phyloP scores from a whole-genome alignment of 1,284 basidiomycete genomes.

The Rhodotorula sp. region DNA sequence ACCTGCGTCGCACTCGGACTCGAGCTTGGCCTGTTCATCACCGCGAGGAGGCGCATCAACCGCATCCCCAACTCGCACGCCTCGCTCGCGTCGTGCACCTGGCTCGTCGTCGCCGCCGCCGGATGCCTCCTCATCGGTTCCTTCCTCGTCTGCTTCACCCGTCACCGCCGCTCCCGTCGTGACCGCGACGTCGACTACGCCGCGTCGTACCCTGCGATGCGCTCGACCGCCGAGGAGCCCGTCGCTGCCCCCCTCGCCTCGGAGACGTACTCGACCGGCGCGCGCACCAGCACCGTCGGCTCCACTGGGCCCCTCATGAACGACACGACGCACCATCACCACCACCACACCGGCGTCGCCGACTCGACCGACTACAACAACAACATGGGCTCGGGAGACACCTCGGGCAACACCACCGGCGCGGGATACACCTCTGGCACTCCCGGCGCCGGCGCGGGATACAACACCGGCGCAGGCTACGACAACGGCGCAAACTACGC shows the following conservation, averaged over 20 bases:
- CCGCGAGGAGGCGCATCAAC: slow-evolving; percentile 27
- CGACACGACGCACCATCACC: slow-evolving; percentile 2
- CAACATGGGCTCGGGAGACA: not conserved
- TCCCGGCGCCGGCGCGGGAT: not conserved
- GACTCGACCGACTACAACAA: slow-evolving; percentile 8
- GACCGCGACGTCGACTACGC: slow-evolving; percentile 15
- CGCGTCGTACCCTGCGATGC: slow-evolving; percentile 17
- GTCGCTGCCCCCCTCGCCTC: not conserved
- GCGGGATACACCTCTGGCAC: not conserved
- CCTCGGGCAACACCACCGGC: not conserved
- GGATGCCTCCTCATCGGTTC: slow-evolving; percentile 24
- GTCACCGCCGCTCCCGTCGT: slow-evolving; percentile 13
- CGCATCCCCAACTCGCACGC: slow-evolving; percentile 16
- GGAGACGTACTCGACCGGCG: not conserved
- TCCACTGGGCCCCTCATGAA: slow-evolving; percentile 18
- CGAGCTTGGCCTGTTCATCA: slow-evolving; percentile 33
- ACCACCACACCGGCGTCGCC: not conserved
- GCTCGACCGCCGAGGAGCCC: slow-evolving; percentile 4
- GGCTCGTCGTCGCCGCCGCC: slow-evolving; percentile 37
- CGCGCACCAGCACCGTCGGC: slow-evolving; percentile 12
- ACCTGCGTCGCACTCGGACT: slow-evolving; percentile 33
- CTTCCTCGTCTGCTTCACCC: slow-evolving; percentile 35
- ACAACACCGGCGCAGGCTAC: too few species aligned
- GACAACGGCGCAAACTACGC: too few species aligned
- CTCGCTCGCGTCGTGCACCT: slow-evolving; percentile 12